phyloP scores from a whole-genome alignment of 148 eudicot genomes.

The Rhododendron griersonianum region DNA sequence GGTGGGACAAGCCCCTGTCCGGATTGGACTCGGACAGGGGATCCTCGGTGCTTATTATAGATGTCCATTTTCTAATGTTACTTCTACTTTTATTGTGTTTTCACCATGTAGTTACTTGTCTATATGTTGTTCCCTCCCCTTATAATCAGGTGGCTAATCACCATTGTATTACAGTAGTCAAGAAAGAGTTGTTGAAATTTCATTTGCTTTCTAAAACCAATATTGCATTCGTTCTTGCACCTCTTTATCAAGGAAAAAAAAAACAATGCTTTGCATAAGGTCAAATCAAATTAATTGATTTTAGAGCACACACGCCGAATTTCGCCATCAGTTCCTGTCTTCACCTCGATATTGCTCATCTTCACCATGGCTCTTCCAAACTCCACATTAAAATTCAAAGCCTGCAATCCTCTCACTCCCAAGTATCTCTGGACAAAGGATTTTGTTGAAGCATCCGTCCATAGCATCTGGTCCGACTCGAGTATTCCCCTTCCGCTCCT shows the following conservation, averaged over 20 bases:
- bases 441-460: conserved; percentile 21
- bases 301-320: conserved; percentile 25
- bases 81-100: too few relatives aligned
- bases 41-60: too few relatives aligned
- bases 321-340: conserved; percentile 21
- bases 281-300: conserved; percentile 8
- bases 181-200: not conserved
- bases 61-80: too few relatives aligned
- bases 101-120: too few relatives aligned
- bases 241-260: not conserved
- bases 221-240: not conserved
- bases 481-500: conserved; percentile 20
- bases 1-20: too few relatives aligned
- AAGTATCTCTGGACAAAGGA: conserved; percentile 12
- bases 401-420: conserved; percentile 18
- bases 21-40: too few relatives aligned
- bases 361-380: conserved; percentile 36
- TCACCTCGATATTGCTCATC: conserved; percentile 30
- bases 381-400: conserved; percentile 14
- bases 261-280: not conserved
- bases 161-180: not conserved
- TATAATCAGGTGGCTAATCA: not conserved
- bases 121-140: too few relatives aligned
- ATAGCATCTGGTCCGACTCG: conserved; percentile 27
- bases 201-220: not conserved